phyloP scores from a whole-genome alignment of 2,329 filamentous ascomycete genomes.

The Biscogniauxia sp. region DNA sequence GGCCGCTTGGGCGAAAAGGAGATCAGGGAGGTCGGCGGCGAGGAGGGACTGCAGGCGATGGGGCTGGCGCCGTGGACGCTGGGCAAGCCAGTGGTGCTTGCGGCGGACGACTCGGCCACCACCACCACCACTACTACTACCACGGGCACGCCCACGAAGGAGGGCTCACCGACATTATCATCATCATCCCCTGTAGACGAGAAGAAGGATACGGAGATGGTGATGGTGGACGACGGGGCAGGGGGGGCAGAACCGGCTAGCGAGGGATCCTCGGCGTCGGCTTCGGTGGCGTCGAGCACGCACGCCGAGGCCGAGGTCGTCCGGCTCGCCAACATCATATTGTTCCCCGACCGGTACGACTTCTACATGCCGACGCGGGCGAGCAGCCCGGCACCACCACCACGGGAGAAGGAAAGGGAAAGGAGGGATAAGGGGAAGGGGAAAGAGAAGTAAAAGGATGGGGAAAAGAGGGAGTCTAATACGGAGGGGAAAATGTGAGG shows the following conservation, averaged over 20 bases:
- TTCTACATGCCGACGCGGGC: slow-evolving; percentile 44
- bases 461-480: neutral
- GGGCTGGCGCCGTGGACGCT: slow-evolving; percentile 52
- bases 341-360: slow-evolving; percentile 53
- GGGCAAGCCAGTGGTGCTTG: slow-evolving; percentile 28
- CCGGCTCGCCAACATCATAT: slow-evolving; percentile 53
- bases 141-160: slow-evolving; percentile 1
- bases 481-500: neutral
- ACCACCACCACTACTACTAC: slow-evolving; percentile 23
- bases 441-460: slow-evolving; percentile 1
- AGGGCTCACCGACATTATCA: slow-evolving; percentile 2
- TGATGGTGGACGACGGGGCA: slow-evolving; percentile 18
- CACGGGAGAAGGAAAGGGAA: slow-evolving; percentile 8
- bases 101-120: slow-evolving; percentile 11
- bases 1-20: slow-evolving; percentile 49
- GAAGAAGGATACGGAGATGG: slow-evolving; percentile 15
- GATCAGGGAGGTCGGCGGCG: slow-evolving; percentile 49
- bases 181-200: slow-evolving; percentile 8
- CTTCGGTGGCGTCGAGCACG: slow-evolving; percentile 28
- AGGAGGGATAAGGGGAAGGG: slow-evolving; percentile 15
- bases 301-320: slow-evolving; percentile 52
- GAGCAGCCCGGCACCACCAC: slow-evolving; percentile 28
- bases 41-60: slow-evolving; percentile 55
- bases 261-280: slow-evolving; percentile 27
- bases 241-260: slow-evolving; percentile 18